phyloP scores from a whole-genome alignment of 176 grass and related monocot species.

The Themeda triandra region DNA sequence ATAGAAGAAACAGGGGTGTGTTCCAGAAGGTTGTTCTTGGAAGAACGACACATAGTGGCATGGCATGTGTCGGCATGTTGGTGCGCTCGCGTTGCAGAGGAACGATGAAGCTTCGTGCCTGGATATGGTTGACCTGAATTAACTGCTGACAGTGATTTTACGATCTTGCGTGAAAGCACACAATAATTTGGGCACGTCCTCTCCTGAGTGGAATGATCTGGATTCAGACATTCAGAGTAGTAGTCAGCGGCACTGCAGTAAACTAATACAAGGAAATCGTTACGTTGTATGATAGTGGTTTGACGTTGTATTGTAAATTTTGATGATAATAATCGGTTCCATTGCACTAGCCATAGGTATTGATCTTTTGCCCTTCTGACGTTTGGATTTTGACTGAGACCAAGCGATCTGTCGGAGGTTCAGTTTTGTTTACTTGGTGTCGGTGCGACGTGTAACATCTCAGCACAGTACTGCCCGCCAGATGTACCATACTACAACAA shows the following conservation, averaged over 20 bases:
- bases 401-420: neutral
- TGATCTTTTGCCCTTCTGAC: neutral
- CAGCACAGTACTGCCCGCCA: neutral
- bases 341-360: neutral
- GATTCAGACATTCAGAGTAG: neutral
- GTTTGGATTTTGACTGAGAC: neutral
- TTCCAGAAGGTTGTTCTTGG: slow-evolving; percentile 22
- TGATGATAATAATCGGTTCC: neutral
- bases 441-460: neutral
- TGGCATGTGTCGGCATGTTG: neutral
- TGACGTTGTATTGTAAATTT: slow-evolving; percentile 23
- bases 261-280: neutral
- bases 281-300: neutral
- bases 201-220: neutral
- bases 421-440: neutral
- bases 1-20: neutral
- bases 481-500: neutral
- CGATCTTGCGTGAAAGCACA: neutral
- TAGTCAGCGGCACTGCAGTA: neutral
- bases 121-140: neutral
- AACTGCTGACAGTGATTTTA: neutral
- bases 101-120: neutral
- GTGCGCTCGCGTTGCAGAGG: neutral
- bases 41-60: neutral
- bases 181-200: neutral